phyloP scores from a whole-genome alignment of 176 grass and related monocot species.

The Coix lacrymajobi region DNA sequence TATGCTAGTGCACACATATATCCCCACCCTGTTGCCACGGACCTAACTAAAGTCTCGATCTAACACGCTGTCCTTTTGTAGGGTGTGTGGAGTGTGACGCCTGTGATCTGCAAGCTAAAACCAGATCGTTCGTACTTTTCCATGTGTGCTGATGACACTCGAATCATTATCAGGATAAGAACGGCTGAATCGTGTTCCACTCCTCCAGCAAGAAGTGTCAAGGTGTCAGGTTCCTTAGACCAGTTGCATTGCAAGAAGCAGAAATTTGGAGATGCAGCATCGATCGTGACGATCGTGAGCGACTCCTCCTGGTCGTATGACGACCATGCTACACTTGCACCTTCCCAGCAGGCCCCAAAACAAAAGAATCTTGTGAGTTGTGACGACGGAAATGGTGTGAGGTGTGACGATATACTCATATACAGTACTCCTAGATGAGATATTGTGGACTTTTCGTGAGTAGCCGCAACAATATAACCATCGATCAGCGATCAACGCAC shows the following conservation, averaged over 20 bases:
- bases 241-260: not conserved
- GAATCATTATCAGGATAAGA: conserved; percentile 1
- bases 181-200: not conserved
- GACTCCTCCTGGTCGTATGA: not conserved
- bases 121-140: not conserved
- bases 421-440: too few relatives aligned
- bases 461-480: not conserved
- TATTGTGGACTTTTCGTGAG: not conserved
- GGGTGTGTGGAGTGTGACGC: not conserved
- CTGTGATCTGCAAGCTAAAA: not conserved
- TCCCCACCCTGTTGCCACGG: not conserved
- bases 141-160: not conserved
- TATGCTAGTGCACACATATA: not conserved
- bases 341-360: not conserved
- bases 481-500: not conserved
- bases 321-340: not conserved
- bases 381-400: not conserved
- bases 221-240: not conserved
- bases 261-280: not conserved
- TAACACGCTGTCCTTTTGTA: not conserved
- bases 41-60: not conserved
- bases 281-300: not conserved
- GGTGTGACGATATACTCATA: too few relatives aligned
- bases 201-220: not conserved
- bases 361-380: not conserved